phyloP scores from a whole-genome alignment of 129 eudicot genomes.

The Centaurea solstitialis region DNA sequence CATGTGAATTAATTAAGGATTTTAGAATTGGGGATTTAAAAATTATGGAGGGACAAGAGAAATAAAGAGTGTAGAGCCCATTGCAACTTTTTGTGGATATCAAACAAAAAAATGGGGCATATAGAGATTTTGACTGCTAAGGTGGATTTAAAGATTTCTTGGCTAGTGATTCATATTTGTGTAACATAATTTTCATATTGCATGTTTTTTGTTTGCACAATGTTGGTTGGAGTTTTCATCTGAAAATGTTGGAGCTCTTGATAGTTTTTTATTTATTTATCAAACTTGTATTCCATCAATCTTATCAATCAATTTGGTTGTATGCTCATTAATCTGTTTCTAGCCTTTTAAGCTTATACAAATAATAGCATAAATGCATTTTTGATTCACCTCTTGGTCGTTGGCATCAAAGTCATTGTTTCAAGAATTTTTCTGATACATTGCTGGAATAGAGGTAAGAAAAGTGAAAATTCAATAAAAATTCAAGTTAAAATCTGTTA shows the following conservation, averaged over 20 bases:
- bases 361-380: not conserved
- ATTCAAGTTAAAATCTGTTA: too few species aligned
- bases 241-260: not conserved
- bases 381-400: not conserved
- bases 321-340: not conserved
- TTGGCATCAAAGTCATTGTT: not conserved
- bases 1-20: not conserved
- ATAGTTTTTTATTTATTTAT: not conserved
- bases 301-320: not conserved
- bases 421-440: not conserved
- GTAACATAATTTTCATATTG: not conserved
- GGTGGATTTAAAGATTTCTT: not conserved
- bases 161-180: not conserved
- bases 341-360: not conserved
- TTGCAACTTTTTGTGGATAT: not conserved
- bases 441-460: not conserved
- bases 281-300: not conserved
- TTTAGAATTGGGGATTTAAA: not conserved
- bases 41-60: constrained; percentile 6
- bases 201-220: not conserved
- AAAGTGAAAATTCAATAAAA: too few species aligned
- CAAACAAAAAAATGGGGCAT: not conserved
- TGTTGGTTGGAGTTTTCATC: not conserved
- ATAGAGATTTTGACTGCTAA: not conserved
- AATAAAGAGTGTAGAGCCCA: constrained; percentile 21